Base-by-base conservation (phyloP, 2,329 filamentous ascomycete species). In the Penicillium sp. region DNA sequence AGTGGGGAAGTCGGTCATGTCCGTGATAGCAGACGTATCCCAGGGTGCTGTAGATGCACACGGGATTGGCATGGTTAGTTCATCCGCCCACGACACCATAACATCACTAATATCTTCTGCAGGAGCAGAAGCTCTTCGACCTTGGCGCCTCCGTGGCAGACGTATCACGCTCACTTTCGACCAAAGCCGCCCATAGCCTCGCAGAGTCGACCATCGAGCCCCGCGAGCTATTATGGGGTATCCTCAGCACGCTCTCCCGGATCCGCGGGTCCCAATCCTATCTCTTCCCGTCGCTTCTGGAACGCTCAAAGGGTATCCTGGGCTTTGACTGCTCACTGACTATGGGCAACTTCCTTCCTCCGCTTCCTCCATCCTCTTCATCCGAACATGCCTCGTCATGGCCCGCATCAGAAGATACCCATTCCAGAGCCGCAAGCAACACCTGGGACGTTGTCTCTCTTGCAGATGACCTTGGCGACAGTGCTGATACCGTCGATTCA, bases 21-120 rank as follows among this genome's bases (percentile, higher is more conserved):
- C 84, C 8, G 87, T 93, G 76, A 88, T 90, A 5, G 86, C 88
- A 2, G 87, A 90, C 58, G 92, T 95, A 69, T 90, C 90, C 0
- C 88, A 89, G 56, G 86, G 89, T 61, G 88, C 89, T 38, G 88
- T 92, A 76, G 91, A 94, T 66, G 82, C 93, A 2, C 84, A 94
- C 66, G 90, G 90, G 30, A 87, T 91, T 45, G 90, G 90, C 57
- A 80, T 96, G 76, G 90, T 91, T 79, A 75, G 87, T 81, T 21
- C 19, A n/a, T 30, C 26, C 21, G 17, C 3, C 11, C n/a, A 35
- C 2, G 7, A 11, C 7, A 21, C 26, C 26, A 3, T 26, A 29
- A 30, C 19, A 15, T 1, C 26, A 55, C 31, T 61, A 26, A 57
- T n/a, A 13, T 17, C 31, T 3, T n/a, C 35, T 1, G n/a, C 38